A percentile compares a stretch with the other conserved stretches of the same genome.
Evolutionary conservation across 2,329 filamentous ascomycete species (phyloP).

Genomic region (Nigrospora oryzae): DNA sequence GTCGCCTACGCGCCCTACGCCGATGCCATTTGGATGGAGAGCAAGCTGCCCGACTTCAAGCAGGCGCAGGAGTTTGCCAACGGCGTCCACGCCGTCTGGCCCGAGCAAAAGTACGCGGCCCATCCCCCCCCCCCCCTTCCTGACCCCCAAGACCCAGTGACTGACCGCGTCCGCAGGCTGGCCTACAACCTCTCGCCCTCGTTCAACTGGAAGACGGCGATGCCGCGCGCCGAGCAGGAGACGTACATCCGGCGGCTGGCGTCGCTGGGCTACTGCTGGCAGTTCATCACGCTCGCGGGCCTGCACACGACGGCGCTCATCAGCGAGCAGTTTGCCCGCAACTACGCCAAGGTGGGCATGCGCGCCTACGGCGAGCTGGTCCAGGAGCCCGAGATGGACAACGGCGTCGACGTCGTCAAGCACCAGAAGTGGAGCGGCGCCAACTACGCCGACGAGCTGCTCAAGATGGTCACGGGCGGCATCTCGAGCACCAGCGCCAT

Average conservation of each 20-base stretch:
- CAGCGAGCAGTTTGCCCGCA: slow-evolving; percentile 77
- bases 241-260: slow-evolving; percentile 93
- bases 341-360: slow-evolving; percentile 80
- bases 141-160: neutral
- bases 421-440: slow-evolving; percentile 99
- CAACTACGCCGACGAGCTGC: slow-evolving; percentile 85
- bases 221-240: slow-evolving; percentile 85
- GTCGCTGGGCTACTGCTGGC: slow-evolving; percentile 92
- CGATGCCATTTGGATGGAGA: slow-evolving; percentile 99
- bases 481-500: slow-evolving; percentile 89
- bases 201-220: slow-evolving; percentile 99
- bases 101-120: slow-evolving; percentile 78
- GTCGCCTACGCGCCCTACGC: slow-evolving; percentile 88
- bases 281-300: slow-evolving; percentile 98
- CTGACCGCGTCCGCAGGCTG: slow-evolving; percentile 46
- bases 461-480: slow-evolving; percentile 96
- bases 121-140: neutral
- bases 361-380: slow-evolving; percentile 94
- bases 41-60: slow-evolving; percentile 82
- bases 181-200: slow-evolving; percentile 97
- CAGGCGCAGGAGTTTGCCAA: slow-evolving; percentile 91
- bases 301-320: slow-evolving; percentile 94
- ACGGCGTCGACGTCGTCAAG: slow-evolving; percentile 86
- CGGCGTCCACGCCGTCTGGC: slow-evolving; percentile 89
- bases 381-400: slow-evolving; percentile 94